phyloP scores from a whole-genome alignment of 1,139 yeast genomes.

The Magnusiomyces sp. region DNA sequence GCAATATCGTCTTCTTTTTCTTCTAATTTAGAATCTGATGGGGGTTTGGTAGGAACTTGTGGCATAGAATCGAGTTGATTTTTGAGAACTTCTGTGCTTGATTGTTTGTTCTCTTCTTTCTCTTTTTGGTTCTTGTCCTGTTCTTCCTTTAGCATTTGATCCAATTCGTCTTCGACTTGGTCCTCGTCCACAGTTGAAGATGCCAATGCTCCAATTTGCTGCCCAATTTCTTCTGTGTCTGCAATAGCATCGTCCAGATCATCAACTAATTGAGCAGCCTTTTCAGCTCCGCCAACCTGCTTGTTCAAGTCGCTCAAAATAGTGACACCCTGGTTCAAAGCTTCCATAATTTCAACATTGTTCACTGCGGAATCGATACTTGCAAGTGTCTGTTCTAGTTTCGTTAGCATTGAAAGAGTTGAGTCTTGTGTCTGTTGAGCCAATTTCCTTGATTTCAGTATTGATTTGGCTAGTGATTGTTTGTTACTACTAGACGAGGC shows the following conservation, averaged over 20 bases:
- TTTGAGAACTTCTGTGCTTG: not conserved
- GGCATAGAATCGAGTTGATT: not conserved
- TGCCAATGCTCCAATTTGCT: conserved; percentile 23
- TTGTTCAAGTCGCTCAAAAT: conserved; percentile 28
- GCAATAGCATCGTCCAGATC: conserved; percentile 28
- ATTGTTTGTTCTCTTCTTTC: not conserved
- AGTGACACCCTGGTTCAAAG: conserved; percentile 26
- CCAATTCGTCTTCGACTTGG: conserved; percentile 28
- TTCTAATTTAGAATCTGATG: not conserved
- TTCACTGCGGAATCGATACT: conserved; percentile 25
- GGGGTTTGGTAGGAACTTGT: not conserved
- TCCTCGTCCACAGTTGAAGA: conserved; percentile 22
- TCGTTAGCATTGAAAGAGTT: conserved; percentile 26
- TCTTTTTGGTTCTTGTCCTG: conserved; percentile 5
- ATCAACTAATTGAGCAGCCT: conserved; percentile 32
- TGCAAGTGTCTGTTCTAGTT: conserved; percentile 28
- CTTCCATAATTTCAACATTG: conserved; percentile 24
- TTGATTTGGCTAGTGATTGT: conserved; percentile 25
- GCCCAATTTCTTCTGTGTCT: conserved; percentile 29
- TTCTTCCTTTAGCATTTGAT: conserved; percentile 17
- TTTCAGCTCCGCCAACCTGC: conserved; percentile 30
- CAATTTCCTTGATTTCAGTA: conserved; percentile 23
- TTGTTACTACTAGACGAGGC: conserved; percentile 18
- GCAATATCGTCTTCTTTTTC: conserved; percentile 5
- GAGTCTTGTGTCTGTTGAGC: conserved; percentile 25